These are phyloP conservation scores for Septoria petroselini DNA, from an alignment of 2,329 filamentous ascomycete genomes.

Conservation along the genomic window DNA sequence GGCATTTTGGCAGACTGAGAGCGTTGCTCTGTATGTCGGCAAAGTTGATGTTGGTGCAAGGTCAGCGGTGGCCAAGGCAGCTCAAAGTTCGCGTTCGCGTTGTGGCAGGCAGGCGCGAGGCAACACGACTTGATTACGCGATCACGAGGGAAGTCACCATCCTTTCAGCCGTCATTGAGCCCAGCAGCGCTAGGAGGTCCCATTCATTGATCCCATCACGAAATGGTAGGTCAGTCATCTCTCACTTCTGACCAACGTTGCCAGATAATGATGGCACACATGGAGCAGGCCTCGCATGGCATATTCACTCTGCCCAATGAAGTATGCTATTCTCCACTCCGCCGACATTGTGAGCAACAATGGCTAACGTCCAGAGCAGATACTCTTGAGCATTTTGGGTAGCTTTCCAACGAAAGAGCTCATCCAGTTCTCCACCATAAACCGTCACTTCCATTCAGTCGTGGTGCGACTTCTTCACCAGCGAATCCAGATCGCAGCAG, in stretches of 20 bases:
- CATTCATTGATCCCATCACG: background rate
- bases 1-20: background rate
- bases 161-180: slow-evolving; percentile 6
- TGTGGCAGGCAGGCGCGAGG: background rate
- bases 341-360: background rate
- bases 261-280: slow-evolving; percentile 10
- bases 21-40: background rate
- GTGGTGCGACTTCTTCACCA: slow-evolving; percentile 63
- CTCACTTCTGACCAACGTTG: background rate
- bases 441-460: slow-evolving; percentile 61
- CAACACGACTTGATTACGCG: slow-evolving; percentile 1
- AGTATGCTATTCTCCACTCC: slow-evolving; percentile 21
- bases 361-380: slow-evolving; percentile 26
- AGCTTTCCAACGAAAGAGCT: slow-evolving; percentile 44
- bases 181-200: too few species aligned
- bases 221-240: background rate
- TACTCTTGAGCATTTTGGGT: slow-evolving; percentile 46
- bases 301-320: slow-evolving; percentile 37
- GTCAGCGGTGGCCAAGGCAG: background rate
- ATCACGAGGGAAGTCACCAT: slow-evolving; percentile 11
- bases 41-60: background rate
- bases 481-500: slow-evolving; percentile 58
- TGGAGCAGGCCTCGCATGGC: slow-evolving; percentile 19
- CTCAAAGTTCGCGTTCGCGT: slow-evolving; percentile 3
- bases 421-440: slow-evolving; percentile 57